phyloP scores from a whole-genome alignment of 352 stramenopile genomes.

The Phytophthora colocasiae region DNA sequence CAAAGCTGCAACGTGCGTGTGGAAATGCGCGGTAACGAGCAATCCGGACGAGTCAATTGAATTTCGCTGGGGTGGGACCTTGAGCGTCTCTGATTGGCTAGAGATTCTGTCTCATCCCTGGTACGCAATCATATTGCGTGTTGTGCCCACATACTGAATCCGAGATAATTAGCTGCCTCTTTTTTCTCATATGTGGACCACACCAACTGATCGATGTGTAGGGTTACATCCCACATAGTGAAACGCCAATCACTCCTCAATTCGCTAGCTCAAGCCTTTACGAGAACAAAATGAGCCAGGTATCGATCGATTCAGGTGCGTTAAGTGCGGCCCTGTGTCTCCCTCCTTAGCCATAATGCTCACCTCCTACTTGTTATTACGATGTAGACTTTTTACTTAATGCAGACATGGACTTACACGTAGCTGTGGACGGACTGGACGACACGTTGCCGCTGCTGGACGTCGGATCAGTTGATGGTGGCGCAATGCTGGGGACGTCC shows the following conservation, averaged over 20 bases:
- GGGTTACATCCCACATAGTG: conserved; percentile 4
- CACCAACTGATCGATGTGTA: neutral
- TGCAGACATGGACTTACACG: conserved; percentile 29
- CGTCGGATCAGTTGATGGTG: conserved; percentile 4
- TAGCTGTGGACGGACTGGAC: conserved; percentile 27
- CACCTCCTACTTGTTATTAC: neutral
- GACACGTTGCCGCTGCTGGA: conserved; percentile 33
- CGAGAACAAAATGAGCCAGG: conserved; percentile 26
- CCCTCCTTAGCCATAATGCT: neutral
- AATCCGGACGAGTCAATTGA: conserved; percentile 1
- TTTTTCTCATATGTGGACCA: conserved; percentile 9
- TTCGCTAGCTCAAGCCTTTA: conserved; percentile 10
- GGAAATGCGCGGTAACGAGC: conserved; percentile 5
- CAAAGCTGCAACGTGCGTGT: neutral
- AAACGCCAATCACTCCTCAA: conserved; percentile 19
- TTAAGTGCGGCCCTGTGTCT: neutral
- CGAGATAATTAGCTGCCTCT: neutral
- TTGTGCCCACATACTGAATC: conserved; percentile 6
- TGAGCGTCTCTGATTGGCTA: conserved; percentile 4
- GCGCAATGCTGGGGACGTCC: conserved; percentile 17
- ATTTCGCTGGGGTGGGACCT: conserved; percentile 19
- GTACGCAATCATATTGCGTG: conserved; percentile 18
- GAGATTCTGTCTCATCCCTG: conserved; percentile 9
- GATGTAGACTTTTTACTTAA: conserved; percentile 28
- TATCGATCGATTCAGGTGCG: conserved; percentile 24